A percentile compares a stretch with the other conserved stretches of the same genome.
phyloP scores from a whole-genome alignment of 2,329 filamentous ascomycete genomes.

The Fonsecaea pugnacius region DNA sequence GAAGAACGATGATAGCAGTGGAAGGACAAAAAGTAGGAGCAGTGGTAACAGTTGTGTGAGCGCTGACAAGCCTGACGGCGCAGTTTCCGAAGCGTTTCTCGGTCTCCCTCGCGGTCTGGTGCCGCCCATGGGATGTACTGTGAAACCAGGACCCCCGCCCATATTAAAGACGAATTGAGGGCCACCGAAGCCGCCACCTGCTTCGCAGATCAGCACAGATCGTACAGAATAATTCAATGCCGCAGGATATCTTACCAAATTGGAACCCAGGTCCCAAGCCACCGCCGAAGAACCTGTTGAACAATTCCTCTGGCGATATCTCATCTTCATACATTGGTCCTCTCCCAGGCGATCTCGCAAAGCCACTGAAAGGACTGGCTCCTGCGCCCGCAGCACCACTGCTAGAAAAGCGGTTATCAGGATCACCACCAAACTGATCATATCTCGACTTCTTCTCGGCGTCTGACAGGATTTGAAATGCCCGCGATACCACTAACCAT shows the following conservation, averaged over 20 bases:
- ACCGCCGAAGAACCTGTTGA: slow-evolving; percentile 93
- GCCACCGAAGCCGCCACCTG: slow-evolving; percentile 69
- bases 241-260: slow-evolving; percentile 60
- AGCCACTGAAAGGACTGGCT: slow-evolving; percentile 53
- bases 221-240: background rate
- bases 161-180: slow-evolving; percentile 95
- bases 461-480: slow-evolving; percentile 91
- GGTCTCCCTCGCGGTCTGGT: slow-evolving; percentile 75
- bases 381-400: slow-evolving; percentile 50
- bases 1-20: slow-evolving; percentile 80
- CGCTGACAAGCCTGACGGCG: slow-evolving; percentile 58
- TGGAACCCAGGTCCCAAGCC: slow-evolving; percentile 64
- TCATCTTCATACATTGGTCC: slow-evolving; percentile 80
- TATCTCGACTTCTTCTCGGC: slow-evolving; percentile 88
- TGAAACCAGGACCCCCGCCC: slow-evolving; percentile 84
- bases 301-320: slow-evolving; percentile 94
- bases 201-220: slow-evolving; percentile 40
- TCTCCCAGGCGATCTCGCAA: slow-evolving; percentile 52
- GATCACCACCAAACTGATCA: slow-evolving; percentile 88
- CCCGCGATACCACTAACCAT: slow-evolving; percentile 76
- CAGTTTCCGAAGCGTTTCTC: slow-evolving; percentile 61
- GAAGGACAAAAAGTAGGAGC: slow-evolving; percentile 83
- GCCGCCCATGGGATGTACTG: slow-evolving; percentile 95
- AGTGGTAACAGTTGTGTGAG: slow-evolving; percentile 81
- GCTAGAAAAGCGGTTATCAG: slow-evolving; percentile 79